Base-by-base conservation (phyloP, 345 rosid genomes). In the Eucalyptus virginea region DNA sequence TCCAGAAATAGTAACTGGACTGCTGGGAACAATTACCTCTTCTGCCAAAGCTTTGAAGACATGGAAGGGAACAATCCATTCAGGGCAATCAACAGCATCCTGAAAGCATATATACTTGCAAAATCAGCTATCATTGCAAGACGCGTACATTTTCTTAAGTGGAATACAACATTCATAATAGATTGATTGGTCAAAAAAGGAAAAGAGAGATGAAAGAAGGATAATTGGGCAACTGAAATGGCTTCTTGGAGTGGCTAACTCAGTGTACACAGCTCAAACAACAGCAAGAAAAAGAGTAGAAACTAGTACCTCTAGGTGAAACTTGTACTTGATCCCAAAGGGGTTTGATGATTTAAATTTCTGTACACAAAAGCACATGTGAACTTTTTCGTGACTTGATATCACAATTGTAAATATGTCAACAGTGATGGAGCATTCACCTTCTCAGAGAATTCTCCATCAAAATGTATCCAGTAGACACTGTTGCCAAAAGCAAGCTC, bases 81-180 rank as follows among this genome's bases (percentile, higher is more conserved):
- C 99, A 86, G 99, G 99, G 89, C 99, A 96, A 91, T 96, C 99
- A 9, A 98, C 98, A 87, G 99, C 99, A 95, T 98, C 99, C 99
- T 97, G 93, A 90, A 92, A 87, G 62, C 89, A 72, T 67, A 88
- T 90, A 86, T 67, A 54, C 86, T 28, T 81, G 48, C 26, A 49
- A 37, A 45, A 86, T n/a, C 51, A 49, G 42, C 19, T 16, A 49
- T 30, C 52, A 49, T 86, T 47, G 52, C 87, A 28, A 86, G 42
- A 52, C 42, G 4, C 48, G 13, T 23, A 9, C 52, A 49, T 32
- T 34, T n/a, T 86, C 32, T 30, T 86, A 30, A 49, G 87, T 86
- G 56, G 42, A 67, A 67, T n/a, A n/a, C 45, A 49, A n/a, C 81
- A 45, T 32, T 9, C 37, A n/a, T 48, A 67, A 10, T 47, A 6